Base-by-base conservation (phyloP, 345 rosid species). In the Ceriops decandra region DNA sequence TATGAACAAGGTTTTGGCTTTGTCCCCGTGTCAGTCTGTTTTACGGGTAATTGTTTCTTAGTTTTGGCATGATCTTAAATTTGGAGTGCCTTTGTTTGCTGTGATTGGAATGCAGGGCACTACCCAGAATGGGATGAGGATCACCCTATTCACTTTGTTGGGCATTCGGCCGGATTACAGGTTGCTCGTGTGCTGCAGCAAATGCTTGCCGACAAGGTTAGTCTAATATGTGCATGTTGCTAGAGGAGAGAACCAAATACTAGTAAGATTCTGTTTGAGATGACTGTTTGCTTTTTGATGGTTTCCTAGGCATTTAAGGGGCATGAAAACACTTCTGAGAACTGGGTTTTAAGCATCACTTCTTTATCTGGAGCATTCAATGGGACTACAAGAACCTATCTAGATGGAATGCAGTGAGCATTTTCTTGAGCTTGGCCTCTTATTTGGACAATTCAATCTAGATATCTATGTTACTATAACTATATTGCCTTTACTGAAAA, bases 141-240 rank as follows among this genome's bases (percentile, higher is more conserved):
- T 68, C 98, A 95, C 72, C 99, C 99, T 3, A 82, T 95, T 78
- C 99, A 92, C 72, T 90, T 95, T 77, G 95, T 95, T 33, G 97
- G 99, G 64, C 99, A 95, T 75, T 95, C 99, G 0, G 98, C 98
- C 2, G 99, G 99, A 69, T 98, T 96, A 36, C 99, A 95, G 82
- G 99, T 95, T 26, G 89, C 92, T 79, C 98, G 99, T 53, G 89
- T 92, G 47, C 70, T 95, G 95, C 99, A 95, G 82, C 97, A 95
- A 88, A 92, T 95, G 98, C 96, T 95, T 5, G 90, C 95, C 30
- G 91, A 92, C 42, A 90, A 95, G 92, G 98, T 90, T 74, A 31
- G 81, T 67, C 20, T 69, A 21, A 38, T 66, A 72, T n/a, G 47
- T 57, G 1, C 59, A 66, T 65, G 7, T 56, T 52, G 36, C 63